Evolutionary conservation across 2,329 filamentous ascomycete species (phyloP).

Genomic region (Diaporthe vexans): DNA sequence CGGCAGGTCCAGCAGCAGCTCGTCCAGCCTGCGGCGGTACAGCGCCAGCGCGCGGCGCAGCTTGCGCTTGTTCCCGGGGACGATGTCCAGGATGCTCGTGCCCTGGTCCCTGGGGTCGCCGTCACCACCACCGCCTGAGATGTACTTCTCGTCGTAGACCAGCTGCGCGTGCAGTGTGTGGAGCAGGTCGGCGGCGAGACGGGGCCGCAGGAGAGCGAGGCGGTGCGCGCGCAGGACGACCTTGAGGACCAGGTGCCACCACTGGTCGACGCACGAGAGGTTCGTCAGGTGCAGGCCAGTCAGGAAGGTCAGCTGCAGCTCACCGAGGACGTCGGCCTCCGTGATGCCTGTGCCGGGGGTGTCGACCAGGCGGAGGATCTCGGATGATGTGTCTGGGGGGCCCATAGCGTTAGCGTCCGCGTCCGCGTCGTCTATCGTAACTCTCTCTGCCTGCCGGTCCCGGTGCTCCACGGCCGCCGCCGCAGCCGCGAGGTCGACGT

Average conservation of each 20-base stretch:
- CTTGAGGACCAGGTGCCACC: constrained; percentile 68
- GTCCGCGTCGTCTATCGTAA: not conserved
- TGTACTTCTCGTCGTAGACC: constrained; percentile 63
- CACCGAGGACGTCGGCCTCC: constrained; percentile 66
- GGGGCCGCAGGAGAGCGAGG: constrained; percentile 59
- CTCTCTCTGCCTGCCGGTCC: no score
- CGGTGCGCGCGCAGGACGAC: constrained; percentile 65
- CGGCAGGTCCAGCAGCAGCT: constrained; percentile 55
- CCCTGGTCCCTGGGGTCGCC: not conserved
- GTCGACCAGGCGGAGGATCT: constrained; percentile 59
- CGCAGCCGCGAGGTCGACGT: constrained; percentile 55
- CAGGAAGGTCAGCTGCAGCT: constrained; percentile 72
- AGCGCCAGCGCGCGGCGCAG: constrained; percentile 64
- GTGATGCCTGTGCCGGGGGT: constrained; percentile 44
- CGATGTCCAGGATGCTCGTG: constrained; percentile 51
- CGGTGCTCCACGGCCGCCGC: not conserved
- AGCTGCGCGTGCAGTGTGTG: constrained; percentile 68
- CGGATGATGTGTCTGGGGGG: constrained; percentile 61
- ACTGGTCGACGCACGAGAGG: constrained; percentile 72
- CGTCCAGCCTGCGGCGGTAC: constrained; percentile 68
- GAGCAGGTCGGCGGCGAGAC: constrained; percentile 62
- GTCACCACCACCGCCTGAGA: constrained; percentile 52
- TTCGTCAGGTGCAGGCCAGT: constrained; percentile 71
- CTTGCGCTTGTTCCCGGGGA: constrained; percentile 48
- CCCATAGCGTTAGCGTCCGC: not conserved